These are phyloP conservation scores for Pythium monospermum DNA, from an alignment of 352 stramenopile species.

Conservation along the genomic window DNA sequence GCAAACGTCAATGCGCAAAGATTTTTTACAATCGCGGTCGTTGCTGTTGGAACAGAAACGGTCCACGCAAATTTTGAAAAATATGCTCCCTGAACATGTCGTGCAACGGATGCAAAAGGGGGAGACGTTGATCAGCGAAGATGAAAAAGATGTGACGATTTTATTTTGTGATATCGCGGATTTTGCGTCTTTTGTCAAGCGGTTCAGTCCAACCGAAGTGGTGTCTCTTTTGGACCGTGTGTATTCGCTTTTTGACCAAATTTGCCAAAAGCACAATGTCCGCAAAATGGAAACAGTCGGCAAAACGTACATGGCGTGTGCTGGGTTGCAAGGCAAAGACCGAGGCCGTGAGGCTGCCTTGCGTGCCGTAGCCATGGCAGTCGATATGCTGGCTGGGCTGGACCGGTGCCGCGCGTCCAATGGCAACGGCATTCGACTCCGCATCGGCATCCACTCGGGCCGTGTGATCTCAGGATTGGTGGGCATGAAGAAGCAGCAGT, in stretches of 20 bases:
- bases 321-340: slow-evolving; percentile 80
- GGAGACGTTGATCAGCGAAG: slow-evolving; percentile 76
- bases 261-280: slow-evolving; percentile 88
- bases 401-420: slow-evolving; percentile 71
- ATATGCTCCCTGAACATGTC: slow-evolving; percentile 82
- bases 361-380: slow-evolving; percentile 65
- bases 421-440: slow-evolving; percentile 83
- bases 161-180: slow-evolving; percentile 85
- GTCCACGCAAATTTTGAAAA: slow-evolving; percentile 81
- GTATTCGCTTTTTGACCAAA: slow-evolving; percentile 90
- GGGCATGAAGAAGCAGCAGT: slow-evolving; percentile 91
- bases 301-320: slow-evolving; percentile 89
- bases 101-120: slow-evolving; percentile 82
- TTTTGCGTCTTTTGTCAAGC: slow-evolving; percentile 75
- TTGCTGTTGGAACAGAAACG: slow-evolving; percentile 72
- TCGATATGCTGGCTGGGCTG: slow-evolving; percentile 70
- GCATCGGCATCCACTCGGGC: slow-evolving; percentile 89
- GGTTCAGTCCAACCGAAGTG: slow-evolving; percentile 67
- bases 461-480: slow-evolving; percentile 86
- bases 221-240: slow-evolving; percentile 87
- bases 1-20: slow-evolving; percentile 75
- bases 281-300: slow-evolving; percentile 93
- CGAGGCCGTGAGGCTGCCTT: slow-evolving; percentile 65
- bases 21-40: slow-evolving; percentile 79
- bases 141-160: slow-evolving; percentile 86